Base-by-base conservation (phyloP, 345 rosid species). In the Cardamine occulta region DNA sequence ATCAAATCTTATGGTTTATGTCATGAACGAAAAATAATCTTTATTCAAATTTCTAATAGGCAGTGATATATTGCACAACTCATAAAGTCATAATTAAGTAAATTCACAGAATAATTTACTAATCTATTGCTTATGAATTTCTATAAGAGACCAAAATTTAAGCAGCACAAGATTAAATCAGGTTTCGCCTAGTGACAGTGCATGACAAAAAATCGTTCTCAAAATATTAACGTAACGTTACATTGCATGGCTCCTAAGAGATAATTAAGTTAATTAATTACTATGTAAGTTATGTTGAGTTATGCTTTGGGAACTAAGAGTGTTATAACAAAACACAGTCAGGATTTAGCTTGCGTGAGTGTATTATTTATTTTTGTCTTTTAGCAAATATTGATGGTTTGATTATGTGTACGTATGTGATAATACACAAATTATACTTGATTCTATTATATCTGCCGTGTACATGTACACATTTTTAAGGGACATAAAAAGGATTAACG, bases 171-270 rank as follows among this genome's bases (percentile, higher is more conserved):
- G 51, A 13, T 69, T 69, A 66, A 32, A 14, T 32, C 39, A 54
- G 59, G 79, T 45, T 63, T 76, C 26, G 57, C 70, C 69, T 68
- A 62, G 67, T 74, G 45, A 58, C 67, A 58, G 24, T 48, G 57
- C 52, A 39, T 59, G 59, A 66, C 1, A 2, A 47, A 17, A 12
- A 53, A 1, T 17, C 39, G 42, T 48, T 57, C 53, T 57, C 55
- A 21, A 74, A 45, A 45, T 34, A 29, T 6, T 15, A 57, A 31
- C 61, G 79, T 66, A 70, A 74, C 74, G 79, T 34, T 70, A 47
- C 48, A 44, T 53, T 76, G 75, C 75, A 76, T 76, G 65, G 70
- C 51, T 54, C 65, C 48, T 32, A 60, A 60, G 63, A 75, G 78
- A 65, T 66, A 70, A 45, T 63, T 55, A 70, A 56, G 48, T 70